Evolutionary conservation across 176 grass and related monocot species (phyloP), one percentile per base, ranked within the genome.

Genomic region (Oropetium thomaeum): DNA sequence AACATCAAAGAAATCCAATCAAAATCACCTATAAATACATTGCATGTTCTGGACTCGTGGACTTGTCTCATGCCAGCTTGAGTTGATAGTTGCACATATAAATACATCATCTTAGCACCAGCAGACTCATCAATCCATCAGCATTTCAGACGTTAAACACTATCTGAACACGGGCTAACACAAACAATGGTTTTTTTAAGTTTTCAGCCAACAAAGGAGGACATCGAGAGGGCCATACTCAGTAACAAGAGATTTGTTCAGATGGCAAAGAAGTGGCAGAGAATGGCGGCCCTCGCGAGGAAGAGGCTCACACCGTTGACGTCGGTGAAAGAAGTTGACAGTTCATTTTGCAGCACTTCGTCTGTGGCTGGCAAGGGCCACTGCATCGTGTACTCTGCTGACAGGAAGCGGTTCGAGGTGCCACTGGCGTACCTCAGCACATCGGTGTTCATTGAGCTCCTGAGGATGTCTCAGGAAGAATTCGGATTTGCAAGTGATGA

Each of bases 221-320:
- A 81, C 20, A 33, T 29, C 15, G 17, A 71, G 25, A 1, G 45
- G 69, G 49, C 32, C 17, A 77, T 85, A 79, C 58, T 89, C 77
- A 82, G 58, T 57, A 2, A 75, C 12, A 89, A 68, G 49, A 94
- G 73, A 65, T 43, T 90, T 30, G 54, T 62, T 70, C 66, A 88
- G 52, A 63, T 85, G 60, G 83, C 75, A 2, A 85, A 64, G 34
- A 94, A 88, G 74, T 81, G 74, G 75, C 84, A 82, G 13, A 74
- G 71, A 54, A 77, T 86, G 31, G 47, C 71, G 0, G 17, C 34
- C 0, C 40, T 90, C 52, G 67, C 79, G 4, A 83, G 68, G 77
- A 86, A 62, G 81, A 75, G 73, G 40, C 54, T 76, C 16, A 48
- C 42, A 16, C 10, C 51, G 28, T 5, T 40, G 2, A 3, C 20